Percentiles rank a stretch among this genome's conserved stretches.
Evolutionary conservation across 352 stramenopile species (phyloP).

Genomic region (Phytophthora tubulina): DNA sequence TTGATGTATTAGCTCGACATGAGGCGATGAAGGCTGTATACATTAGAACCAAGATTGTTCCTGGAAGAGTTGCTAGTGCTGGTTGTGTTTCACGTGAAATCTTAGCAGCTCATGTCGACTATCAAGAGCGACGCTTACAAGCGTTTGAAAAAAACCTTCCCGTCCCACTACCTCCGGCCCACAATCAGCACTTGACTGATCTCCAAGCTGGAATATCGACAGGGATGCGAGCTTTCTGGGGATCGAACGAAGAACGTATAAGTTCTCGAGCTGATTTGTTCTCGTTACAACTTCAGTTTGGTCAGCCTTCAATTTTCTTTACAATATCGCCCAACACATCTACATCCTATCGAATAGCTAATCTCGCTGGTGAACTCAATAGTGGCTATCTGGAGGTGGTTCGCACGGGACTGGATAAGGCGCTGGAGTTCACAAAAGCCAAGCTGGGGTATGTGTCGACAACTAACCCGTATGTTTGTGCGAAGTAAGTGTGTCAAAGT

Average conservation of each 20-base stretch:
- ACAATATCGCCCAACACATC: constrained; percentile 2
- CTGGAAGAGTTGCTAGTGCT: neutral
- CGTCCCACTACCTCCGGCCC: too few relatives aligned
- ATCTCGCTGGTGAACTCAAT: constrained; percentile 8
- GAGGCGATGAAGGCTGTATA: constrained; percentile 5
- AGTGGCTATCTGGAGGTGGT: neutral
- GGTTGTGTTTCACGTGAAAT: neutral
- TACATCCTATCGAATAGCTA: constrained; percentile 6
- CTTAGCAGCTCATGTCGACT: neutral
- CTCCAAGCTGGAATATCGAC: constrained; percentile 7
- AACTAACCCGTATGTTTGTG: constrained; percentile 5
- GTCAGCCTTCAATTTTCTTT: constrained; percentile 25
- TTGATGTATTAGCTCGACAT: constrained; percentile 7
- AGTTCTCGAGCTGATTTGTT: constrained; percentile 6
- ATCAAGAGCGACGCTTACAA: constrained; percentile 4
- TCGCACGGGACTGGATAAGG: neutral
- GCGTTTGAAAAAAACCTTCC: neutral
- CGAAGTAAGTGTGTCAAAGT: neutral
- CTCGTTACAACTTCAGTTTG: constrained; percentile 9
- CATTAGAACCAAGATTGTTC: constrained; percentile 1
- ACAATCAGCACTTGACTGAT: neutral
- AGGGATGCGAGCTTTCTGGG: constrained; percentile 13
- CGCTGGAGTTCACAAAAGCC: neutral
- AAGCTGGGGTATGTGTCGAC: neutral
- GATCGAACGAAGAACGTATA: constrained; percentile 16